These are phyloP conservation scores for Russula abietina DNA, from an alignment of 768 basidiomycete genomes.

Conservation along the genomic window DNA sequence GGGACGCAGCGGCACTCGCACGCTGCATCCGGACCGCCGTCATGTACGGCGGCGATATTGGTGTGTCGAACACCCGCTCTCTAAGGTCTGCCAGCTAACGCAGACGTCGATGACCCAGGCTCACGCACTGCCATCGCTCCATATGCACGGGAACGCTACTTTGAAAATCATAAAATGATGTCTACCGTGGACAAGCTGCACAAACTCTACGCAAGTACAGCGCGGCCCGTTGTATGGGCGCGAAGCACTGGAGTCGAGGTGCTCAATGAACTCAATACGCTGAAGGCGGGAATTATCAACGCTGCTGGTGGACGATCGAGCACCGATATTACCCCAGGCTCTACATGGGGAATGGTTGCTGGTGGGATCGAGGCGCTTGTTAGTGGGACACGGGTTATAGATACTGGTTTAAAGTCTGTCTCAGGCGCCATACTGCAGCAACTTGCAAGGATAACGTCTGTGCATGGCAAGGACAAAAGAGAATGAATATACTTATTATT, in stretches of 20 bases:
- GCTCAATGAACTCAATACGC: slow-evolving; percentile 75
- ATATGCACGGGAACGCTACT: slow-evolving; percentile 78
- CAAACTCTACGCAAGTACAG: slow-evolving; percentile 70
- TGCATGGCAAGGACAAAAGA: neutral
- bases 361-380: slow-evolving; percentile 43
- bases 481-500: neutral
- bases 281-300: slow-evolving; percentile 84
- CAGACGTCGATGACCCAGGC: slow-evolving; percentile 37
- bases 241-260: slow-evolving; percentile 86
- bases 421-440: slow-evolving; percentile 32
- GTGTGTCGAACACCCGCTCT: slow-evolving; percentile 37
- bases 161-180: slow-evolving; percentile 82
- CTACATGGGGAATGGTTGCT: slow-evolving; percentile 31
- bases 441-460: slow-evolving; percentile 21
- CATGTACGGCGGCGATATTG: slow-evolving; percentile 72
- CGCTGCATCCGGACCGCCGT: slow-evolving; percentile 56
- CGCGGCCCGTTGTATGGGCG: slow-evolving; percentile 73
- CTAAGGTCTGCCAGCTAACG: neutral
- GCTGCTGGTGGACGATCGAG: slow-evolving; percentile 50
- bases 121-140: slow-evolving; percentile 67
- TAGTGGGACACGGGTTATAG: slow-evolving; percentile 33
- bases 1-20: slow-evolving; percentile 70
- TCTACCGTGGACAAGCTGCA: slow-evolving; percentile 84
- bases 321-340: slow-evolving; percentile 15
- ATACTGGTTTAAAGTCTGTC: slow-evolving; percentile 28